phyloP scores from a whole-genome alignment of 1,284 basidiomycete genomes.

The Meira nashicola region DNA sequence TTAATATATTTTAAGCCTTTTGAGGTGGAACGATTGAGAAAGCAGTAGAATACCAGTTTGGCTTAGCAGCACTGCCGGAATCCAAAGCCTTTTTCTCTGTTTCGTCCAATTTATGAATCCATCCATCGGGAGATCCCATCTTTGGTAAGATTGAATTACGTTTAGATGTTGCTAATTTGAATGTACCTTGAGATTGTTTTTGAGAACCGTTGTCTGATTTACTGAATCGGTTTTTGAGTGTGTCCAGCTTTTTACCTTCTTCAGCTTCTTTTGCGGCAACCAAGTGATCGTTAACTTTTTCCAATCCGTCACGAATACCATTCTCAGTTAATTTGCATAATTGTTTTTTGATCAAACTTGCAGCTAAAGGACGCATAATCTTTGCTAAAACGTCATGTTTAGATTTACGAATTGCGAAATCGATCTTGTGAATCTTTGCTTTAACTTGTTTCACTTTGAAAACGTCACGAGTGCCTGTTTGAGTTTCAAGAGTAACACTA shows the following conservation, averaged over 20 bases:
- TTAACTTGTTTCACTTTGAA: slow-evolving; percentile 74
- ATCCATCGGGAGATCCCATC: slow-evolving; percentile 66
- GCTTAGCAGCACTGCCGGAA: slow-evolving; percentile 52
- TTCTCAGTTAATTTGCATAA: slow-evolving; percentile 76
- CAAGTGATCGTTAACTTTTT: slow-evolving; percentile 80
- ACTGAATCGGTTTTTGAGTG: slow-evolving; percentile 64
- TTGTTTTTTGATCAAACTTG: slow-evolving; percentile 75
- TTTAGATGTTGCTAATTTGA: slow-evolving; percentile 45
- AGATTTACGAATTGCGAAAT: slow-evolving; percentile 81
- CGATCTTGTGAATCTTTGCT: slow-evolving; percentile 77
- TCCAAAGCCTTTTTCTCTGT: slow-evolving; percentile 55
- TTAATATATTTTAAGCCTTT: background rate
- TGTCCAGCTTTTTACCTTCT: slow-evolving; percentile 57
- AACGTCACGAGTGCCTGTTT: slow-evolving; percentile 58
- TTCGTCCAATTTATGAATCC: slow-evolving; percentile 65
- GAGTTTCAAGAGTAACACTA: slow-evolving; percentile 60
- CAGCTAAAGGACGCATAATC: slow-evolving; percentile 59
- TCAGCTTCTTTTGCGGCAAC: slow-evolving; percentile 62
- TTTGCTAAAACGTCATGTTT: slow-evolving; percentile 91
- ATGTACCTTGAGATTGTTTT: slow-evolving; percentile 43
- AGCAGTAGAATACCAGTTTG: slow-evolving; percentile 67
- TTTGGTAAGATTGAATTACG: slow-evolving; percentile 54
- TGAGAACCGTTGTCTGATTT: slow-evolving; percentile 46
- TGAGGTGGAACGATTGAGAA: slow-evolving; percentile 51
- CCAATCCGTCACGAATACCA: slow-evolving; percentile 72